phyloP scores from a whole-genome alignment of 495 filamentous ascomycete genomes.

The Parmelia sp. region DNA sequence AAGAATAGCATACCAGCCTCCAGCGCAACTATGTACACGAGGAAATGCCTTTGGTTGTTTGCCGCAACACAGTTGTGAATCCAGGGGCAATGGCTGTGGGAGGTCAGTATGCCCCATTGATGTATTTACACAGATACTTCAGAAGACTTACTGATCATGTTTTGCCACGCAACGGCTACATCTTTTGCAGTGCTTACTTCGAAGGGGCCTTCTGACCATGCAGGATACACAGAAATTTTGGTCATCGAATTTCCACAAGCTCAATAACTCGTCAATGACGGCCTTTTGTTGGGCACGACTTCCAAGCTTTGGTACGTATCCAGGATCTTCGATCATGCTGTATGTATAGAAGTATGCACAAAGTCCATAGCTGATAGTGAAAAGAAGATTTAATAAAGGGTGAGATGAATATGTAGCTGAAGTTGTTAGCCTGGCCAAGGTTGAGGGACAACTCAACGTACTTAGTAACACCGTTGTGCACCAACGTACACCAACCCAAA shows the following conservation, averaged over 20 bases:
- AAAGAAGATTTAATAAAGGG: slow-evolving; percentile 68
- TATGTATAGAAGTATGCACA: slow-evolving; percentile 80
- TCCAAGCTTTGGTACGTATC: slow-evolving; percentile 87
- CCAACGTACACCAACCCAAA: slow-evolving; percentile 76
- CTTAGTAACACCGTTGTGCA: slow-evolving; percentile 63
- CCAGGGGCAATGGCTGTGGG: slow-evolving; percentile 89
- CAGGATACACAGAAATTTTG: slow-evolving; percentile 88
- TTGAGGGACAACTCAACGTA: slow-evolving; percentile 35
- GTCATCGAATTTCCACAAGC: slow-evolving; percentile 84
- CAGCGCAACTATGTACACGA: slow-evolving; percentile 74
- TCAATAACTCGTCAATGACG: slow-evolving; percentile 76
- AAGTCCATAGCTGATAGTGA: slow-evolving; percentile 54
- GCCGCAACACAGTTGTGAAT: slow-evolving; percentile 91
- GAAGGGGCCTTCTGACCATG: slow-evolving; percentile 84
- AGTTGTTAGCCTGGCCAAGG: slow-evolving; percentile 26
- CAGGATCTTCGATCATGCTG: slow-evolving; percentile 83
- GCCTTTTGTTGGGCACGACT: slow-evolving; percentile 83
- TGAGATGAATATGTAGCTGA: slow-evolving; percentile 57
- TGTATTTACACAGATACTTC: neutral
- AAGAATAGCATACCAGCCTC: slow-evolving; percentile 67
- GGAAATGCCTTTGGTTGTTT: slow-evolving; percentile 94
- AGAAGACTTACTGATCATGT: slow-evolving; percentile 84
- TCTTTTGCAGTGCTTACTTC: slow-evolving; percentile 90
- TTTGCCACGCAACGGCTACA: slow-evolving; percentile 91
- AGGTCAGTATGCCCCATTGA: slow-evolving; percentile 35